phyloP scores from a whole-genome alignment of 257 asterid genomes.

The Scutellaria galericulata region DNA sequence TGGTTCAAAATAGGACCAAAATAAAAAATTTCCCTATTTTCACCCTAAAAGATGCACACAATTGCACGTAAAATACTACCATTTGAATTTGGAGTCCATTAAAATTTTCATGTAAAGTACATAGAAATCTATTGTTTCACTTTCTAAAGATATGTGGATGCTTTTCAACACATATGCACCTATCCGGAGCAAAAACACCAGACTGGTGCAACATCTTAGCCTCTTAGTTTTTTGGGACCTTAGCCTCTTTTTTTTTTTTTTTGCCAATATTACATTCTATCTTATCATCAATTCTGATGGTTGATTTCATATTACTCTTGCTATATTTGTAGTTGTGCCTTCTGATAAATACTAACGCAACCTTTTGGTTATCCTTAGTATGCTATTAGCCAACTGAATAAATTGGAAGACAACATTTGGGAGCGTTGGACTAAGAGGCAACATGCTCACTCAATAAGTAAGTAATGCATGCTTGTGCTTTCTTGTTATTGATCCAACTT shows the following conservation, averaged over 20 bases:
- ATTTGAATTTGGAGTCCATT: too few relatives aligned
- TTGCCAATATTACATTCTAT: not conserved
- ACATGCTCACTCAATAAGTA: constrained; percentile 54
- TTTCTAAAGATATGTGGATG: too few relatives aligned
- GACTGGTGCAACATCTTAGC: too few relatives aligned
- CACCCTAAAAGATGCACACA: too few relatives aligned
- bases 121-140: too few relatives aligned
- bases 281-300: constrained; percentile 13
- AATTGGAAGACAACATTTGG: constrained; percentile 95
- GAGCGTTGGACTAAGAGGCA: constrained; percentile 73
- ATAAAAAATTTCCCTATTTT: too few relatives aligned
- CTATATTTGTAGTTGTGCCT: constrained; percentile 2
- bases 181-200: too few relatives aligned
- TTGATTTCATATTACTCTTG: constrained; percentile 29
- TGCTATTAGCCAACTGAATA: constrained; percentile 85
- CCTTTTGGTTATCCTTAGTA: constrained; percentile 56
- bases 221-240: not conserved
- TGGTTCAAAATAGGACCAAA: too few relatives aligned
- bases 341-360: constrained; percentile 37
- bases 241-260: not conserved
- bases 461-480: constrained; percentile 32
- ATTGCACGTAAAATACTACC: too few relatives aligned
- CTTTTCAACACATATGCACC: too few relatives aligned
- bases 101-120: too few relatives aligned
- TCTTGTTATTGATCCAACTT: not conserved